Conservation (phyloP, 495 filamentous ascomycete genomes). For the Oidiodendron maius region DNA sequence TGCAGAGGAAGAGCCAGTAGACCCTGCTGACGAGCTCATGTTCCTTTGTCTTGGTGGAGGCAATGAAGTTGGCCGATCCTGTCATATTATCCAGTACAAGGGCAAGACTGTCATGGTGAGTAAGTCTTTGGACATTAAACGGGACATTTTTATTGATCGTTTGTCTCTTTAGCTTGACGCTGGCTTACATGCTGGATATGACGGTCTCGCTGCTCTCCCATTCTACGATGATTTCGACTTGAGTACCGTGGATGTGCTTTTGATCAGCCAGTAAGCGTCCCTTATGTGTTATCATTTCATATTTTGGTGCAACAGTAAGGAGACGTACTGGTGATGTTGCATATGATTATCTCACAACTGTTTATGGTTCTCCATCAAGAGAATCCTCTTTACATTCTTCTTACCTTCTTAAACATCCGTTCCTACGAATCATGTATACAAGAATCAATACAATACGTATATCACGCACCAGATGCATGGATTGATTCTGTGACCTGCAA, state of each 20-base stretch:
- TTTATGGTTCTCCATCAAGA: neutral
- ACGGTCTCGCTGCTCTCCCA: conserved; percentile 85
- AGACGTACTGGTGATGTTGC: neutral
- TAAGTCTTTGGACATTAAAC: no score
- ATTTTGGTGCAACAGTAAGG: neutral
- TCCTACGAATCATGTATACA: conserved; percentile 25
- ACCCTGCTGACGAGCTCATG: conserved; percentile 79
- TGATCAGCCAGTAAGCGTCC: conserved; percentile 91
- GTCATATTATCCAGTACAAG: conserved; percentile 98
- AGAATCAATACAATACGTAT: conserved; percentile 26
- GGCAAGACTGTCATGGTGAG: conserved; percentile 97
- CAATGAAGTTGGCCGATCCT: conserved; percentile 94
- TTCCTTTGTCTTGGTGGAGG: conserved; percentile 92
- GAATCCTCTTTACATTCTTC: neutral
- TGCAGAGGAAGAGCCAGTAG: conserved; percentile 59
- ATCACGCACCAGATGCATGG: conserved; percentile 14
- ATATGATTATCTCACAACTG: neutral
- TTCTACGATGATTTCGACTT: conserved; percentile 99
- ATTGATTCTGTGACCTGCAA: conserved; percentile 21
- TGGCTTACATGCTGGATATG: conserved; percentile 94
- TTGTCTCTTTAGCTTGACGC: conserved; percentile 71
- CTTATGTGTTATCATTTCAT: conserved; percentile 20
- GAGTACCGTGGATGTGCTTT: conserved; percentile 90
- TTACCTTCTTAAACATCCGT: neutral
- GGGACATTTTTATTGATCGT: neutral